Evolutionary conservation across 2,329 filamentous ascomycete genomes (phyloP), one percentile per base, ranked within the genome.

Genomic region (Talaromyces albobiverticillius): DNA sequence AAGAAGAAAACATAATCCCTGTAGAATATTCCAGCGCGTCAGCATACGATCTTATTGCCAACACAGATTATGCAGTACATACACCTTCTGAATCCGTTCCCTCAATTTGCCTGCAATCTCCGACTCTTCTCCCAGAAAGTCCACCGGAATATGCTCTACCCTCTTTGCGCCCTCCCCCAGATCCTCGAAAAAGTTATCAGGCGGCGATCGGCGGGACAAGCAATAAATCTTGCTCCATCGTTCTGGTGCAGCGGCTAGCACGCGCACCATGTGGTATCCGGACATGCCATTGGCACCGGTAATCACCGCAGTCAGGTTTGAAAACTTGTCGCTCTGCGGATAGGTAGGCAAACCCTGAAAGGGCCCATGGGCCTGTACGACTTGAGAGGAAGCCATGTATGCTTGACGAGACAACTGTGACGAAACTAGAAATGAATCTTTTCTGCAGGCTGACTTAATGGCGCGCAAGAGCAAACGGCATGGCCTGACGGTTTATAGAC

Each of bases 1-100:
- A 51, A 51, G 36, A 51, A 43, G 47, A 51, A 51, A n/a, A 51
- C 38, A 32, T 51, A 25, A 18, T 51, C 48, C 20, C 48, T 51
- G 14, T 31, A 11, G 9, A 10, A 50, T 3, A 16, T 11, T 32
- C n/a, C n/a, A n/a, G n/a, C n/a, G n/a, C n/a, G n/a, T n/a, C n/a
- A n/a, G n/a, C n/a, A n/a, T n/a, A n/a, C n/a, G n/a, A n/a, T n/a
- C n/a, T n/a, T n/a, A n/a, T n/a, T n/a, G n/a, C n/a, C n/a, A n/a
- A n/a, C n/a, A n/a, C n/a, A n/a, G n/a, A n/a, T 10, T n/a, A 6
- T 22, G 23, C 40, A 8, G 4, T 4, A 51, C 47, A 5, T n/a
- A 51, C 48, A 51, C 36, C 20, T 31, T 32, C 26, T 51, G 36
- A 7, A 43, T 34, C 18, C 16, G 32, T 16, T 14, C 38, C 41